phyloP scores from a whole-genome alignment of 768 basidiomycete genomes.

The Hortiboletus campestris region DNA sequence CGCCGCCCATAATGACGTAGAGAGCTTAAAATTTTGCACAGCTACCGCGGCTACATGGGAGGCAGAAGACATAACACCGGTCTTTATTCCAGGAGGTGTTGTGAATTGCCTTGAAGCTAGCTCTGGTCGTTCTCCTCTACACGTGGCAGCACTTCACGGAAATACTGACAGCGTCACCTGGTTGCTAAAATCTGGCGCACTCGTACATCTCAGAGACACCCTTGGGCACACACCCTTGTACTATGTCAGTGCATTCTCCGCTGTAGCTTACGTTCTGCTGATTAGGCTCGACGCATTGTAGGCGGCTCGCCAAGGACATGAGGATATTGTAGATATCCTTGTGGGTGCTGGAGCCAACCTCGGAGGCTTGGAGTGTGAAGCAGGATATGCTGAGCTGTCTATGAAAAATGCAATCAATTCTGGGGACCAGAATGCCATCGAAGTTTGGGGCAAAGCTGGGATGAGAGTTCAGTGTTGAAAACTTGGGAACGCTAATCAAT shows the following conservation, averaged over 20 bases:
- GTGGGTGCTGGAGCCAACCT: slow-evolving; percentile 74
- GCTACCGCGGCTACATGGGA: slow-evolving; percentile 24
- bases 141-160: slow-evolving; percentile 75
- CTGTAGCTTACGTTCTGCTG: neutral
- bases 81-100: slow-evolving; percentile 58
- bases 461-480: slow-evolving; percentile 12
- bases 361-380: slow-evolving; percentile 60
- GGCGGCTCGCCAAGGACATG: slow-evolving; percentile 75
- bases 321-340: slow-evolving; percentile 57
- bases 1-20: slow-evolving; percentile 65
- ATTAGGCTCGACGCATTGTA: slow-evolving; percentile 25
- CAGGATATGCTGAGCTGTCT: slow-evolving; percentile 55
- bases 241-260: slow-evolving; percentile 49
- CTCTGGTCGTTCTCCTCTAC: slow-evolving; percentile 73
- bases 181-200: slow-evolving; percentile 69
- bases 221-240: slow-evolving; percentile 85
- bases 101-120: slow-evolving; percentile 71
- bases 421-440: slow-evolving; percentile 43
- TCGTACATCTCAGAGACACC: slow-evolving; percentile 77
- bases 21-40: slow-evolving; percentile 62
- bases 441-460: slow-evolving; percentile 60
- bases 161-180: slow-evolving; percentile 39
- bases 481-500: slow-evolving; percentile 2
- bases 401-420: slow-evolving; percentile 35
- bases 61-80: slow-evolving; percentile 16